These are phyloP conservation scores for Apiospora arundinis DNA, from an alignment of 2,329 filamentous ascomycete species.

Conservation along the genomic window DNA sequence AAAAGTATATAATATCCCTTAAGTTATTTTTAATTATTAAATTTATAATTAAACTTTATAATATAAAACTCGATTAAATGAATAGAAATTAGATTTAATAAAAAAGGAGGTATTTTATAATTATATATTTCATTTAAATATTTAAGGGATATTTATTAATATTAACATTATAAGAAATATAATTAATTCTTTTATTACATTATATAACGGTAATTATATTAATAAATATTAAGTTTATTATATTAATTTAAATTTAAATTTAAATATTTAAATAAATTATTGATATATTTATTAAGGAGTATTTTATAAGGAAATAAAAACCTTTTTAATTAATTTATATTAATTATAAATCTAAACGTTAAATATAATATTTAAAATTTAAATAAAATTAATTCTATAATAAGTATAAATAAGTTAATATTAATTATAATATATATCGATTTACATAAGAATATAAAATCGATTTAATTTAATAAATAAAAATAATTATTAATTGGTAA, in stretches of 20 bases:
- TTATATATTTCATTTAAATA: conserved; percentile 9
- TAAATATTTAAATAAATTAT: background rate
- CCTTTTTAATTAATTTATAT: background rate
- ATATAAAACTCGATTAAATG: too few relatives aligned
- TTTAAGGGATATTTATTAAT: background rate
- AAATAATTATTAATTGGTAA: background rate
- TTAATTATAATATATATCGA: background rate
- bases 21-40: too few relatives aligned
- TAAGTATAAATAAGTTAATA: background rate
- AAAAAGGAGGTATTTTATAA: background rate
- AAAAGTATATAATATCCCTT: too few relatives aligned
- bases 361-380: background rate
- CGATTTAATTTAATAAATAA: background rate
- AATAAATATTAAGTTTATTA: background rate
- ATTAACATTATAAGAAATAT: background rate
- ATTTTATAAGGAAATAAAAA: background rate
- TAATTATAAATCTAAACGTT: background rate
- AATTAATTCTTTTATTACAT: background rate
- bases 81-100: background rate
- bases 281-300: background rate
- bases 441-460: background rate
- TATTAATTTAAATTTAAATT: background rate
- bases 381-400: background rate
- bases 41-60: too few relatives aligned
- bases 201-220: background rate